Evolutionary conservation across 2,329 filamentous ascomycete genomes (phyloP).

Genomic region (Elsinoe perseae): DNA sequence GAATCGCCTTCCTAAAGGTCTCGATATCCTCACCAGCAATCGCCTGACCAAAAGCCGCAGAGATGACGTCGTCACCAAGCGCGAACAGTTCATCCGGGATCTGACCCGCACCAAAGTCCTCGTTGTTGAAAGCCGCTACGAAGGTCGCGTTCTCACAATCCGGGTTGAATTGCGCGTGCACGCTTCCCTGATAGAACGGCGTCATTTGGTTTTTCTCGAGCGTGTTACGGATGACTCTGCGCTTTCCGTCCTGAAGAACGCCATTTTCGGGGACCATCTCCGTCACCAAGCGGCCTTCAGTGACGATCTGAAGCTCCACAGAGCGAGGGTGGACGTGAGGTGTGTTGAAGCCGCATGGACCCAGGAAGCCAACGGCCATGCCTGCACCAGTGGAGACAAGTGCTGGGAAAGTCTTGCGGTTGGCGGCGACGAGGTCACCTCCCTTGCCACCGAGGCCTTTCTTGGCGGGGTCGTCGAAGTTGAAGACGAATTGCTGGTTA

Average conservation of each 20-base stretch:
- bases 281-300: conserved; percentile 35
- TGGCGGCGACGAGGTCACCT: conserved; percentile 22
- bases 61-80: conserved; percentile 31
- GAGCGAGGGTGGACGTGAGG: conserved; percentile 44
- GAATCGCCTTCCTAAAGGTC: not conserved
- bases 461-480: conserved; percentile 39
- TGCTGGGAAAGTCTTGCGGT: conserved; percentile 35
- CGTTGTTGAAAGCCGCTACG: conserved; percentile 37
- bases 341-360: conserved; percentile 42
- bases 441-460: conserved; percentile 19
- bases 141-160: conserved; percentile 39
- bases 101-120: conserved; percentile 37
- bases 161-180: conserved; percentile 45
- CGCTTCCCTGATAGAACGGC: conserved; percentile 40
- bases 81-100: conserved; percentile 40
- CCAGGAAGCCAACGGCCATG: conserved; percentile 34
- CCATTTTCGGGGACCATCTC: conserved; percentile 43
- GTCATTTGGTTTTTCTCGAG: conserved; percentile 39
- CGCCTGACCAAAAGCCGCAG: conserved; percentile 30
- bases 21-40: not conserved
- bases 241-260: conserved; percentile 28
- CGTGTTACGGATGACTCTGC: conserved; percentile 29
- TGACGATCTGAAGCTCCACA: conserved; percentile 42
- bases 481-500: conserved; percentile 53
- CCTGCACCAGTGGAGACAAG: conserved; percentile 33